phyloP scores from a whole-genome alignment of 2,329 filamentous ascomycete genomes.

The Thielaviopsis punctulata region DNA sequence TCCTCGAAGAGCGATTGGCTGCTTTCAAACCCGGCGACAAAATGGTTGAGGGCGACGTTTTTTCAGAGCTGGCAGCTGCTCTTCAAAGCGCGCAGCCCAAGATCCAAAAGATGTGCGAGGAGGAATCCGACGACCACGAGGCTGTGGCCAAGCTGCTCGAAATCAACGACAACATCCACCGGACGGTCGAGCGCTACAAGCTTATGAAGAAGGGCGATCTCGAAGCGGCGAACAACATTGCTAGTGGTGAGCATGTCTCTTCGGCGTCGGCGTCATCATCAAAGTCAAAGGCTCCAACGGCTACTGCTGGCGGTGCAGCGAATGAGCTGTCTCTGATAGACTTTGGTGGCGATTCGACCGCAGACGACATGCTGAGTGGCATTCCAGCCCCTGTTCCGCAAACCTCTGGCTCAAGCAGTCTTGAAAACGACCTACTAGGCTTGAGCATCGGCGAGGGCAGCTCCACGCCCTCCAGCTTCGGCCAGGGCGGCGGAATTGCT shows the following conservation, averaged over 20 bases:
- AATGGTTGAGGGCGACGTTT: constrained; percentile 51
- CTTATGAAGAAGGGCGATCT: constrained; percentile 89
- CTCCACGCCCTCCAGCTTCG: constrained; percentile 34
- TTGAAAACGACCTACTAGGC: constrained; percentile 84
- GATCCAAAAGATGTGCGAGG: constrained; percentile 98
- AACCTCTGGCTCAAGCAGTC: constrained; percentile 31
- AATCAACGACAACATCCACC: constrained; percentile 97
- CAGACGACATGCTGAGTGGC: constrained; percentile 30
- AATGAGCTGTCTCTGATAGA: constrained; percentile 88
- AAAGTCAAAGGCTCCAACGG: constrained; percentile 14
- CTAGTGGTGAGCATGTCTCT: constrained; percentile 48
- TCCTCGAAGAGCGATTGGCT: constrained; percentile 85
- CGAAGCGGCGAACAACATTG: constrained; percentile 66
- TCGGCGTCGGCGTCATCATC: constrained; percentile 12
- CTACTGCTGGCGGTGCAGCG: constrained; percentile 40
- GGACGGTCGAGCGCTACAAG: constrained; percentile 89
- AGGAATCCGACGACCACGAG: constrained; percentile 92
- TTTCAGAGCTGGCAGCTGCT: constrained; percentile 72
- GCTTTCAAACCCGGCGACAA: constrained; percentile 66
- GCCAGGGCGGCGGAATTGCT: constrained; percentile 65
- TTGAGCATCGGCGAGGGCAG: constrained; percentile 53
- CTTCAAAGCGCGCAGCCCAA: constrained; percentile 91
- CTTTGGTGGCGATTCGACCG: constrained; percentile 51
- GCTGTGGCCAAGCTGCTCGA: constrained; percentile 89
- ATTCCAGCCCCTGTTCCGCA: constrained; percentile 23